Base-by-base conservation (phyloP, 2,329 filamentous ascomycete species). In the Ascochyta fabae region DNA sequence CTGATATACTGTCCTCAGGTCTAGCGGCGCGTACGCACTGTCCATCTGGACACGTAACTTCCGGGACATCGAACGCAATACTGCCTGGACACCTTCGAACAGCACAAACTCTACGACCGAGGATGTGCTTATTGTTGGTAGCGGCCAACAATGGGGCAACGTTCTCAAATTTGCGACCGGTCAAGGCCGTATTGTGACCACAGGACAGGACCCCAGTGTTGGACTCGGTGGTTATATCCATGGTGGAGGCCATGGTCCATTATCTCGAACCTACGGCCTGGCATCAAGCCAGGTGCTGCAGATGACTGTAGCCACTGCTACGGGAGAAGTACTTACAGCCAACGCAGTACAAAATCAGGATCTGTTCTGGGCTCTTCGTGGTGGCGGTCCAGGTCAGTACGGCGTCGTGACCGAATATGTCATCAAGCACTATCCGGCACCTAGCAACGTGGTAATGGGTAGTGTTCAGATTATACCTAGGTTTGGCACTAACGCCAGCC, bases 221-320 rank as follows among this genome's bases (percentile, higher is more conserved):
- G 83, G 83, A 12, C 72, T 82, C 62, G 63, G 61, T 16, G 61
- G 74, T 4, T 76, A 67, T 52, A 64, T 69, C 15, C 65, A 66
- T 12, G 82, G 80, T 6, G 83, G 81, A 29, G 83, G 83, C 0
- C 81, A 85, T 67, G 80, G 78, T 10, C 81, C 81, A 3, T 62
- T 85, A 27, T 77, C 77, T 10, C 73, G 74, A 29, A 69, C 77
- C 29, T 79, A 79, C 55, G 62, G 65, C 19, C 51, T 67, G 10
- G 64, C 55, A 29, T 52, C 61, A 1, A 47, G 59, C 26, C 61
- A 66, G 12, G 52, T 65, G 0, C 50, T 64, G 1, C 52, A 59
- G 7, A 53, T 56, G 22, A 50, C 55, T 13, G 52, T 66, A 0
- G 51, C 43, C 7, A 63, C 64, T 8, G 40, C 58, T 0, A 38